Base-by-base conservation (phyloP, 208 protist species). In the Wallacemonas sp. region DNA sequence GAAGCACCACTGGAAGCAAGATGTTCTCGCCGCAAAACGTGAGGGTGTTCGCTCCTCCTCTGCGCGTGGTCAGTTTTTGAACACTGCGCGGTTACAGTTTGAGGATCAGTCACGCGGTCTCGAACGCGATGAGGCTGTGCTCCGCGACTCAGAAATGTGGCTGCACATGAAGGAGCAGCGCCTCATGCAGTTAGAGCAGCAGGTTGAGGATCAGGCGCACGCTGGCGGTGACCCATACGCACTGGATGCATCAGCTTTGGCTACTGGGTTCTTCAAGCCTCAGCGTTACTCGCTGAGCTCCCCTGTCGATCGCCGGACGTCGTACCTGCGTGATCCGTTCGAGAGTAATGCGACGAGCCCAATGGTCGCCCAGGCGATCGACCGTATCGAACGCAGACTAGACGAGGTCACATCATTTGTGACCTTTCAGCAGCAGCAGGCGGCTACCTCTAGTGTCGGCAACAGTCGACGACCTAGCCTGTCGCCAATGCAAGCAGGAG, bases 1-100 rank as follows among this genome's bases (percentile, higher is more conserved):
- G 21, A 77, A 81, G 27, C 80, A 84, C 56, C 80, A 89, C 43
- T 94, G 88, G 86, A 94, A 94, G 55, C 77, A 87, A 32, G 83
- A 92, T 66, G 84, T 94, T 8, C 69, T 92, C 21, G 60, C 60
- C 29, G 88, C 88, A 26, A 94, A 94, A 57, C 33, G 70, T 33
- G 83, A 89, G 60, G 88, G 86, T 4, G 72, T 94, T 30, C 72
- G 81, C 14, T 81, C 88, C 24, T 88, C 83, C 17, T 94, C 88
- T 8, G 78, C 83, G 66, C 61, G 78, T 39, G 88, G 88, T 14
- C 80, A 86, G 61, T 44, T 88, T 5, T 70, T 94, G 14, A 90
- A 87, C 43, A 78, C 80, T 41, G 60, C 87, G 44, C 82, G 83
- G 24, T 27, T 88, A 44, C 49, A 78, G 14, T 62, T 94, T 39